Evolutionary conservation across 768 basidiomycete species (phyloP), one percentile per base, ranked within the genome.

Genomic region (Candolleomyces eurysporus): DNA sequence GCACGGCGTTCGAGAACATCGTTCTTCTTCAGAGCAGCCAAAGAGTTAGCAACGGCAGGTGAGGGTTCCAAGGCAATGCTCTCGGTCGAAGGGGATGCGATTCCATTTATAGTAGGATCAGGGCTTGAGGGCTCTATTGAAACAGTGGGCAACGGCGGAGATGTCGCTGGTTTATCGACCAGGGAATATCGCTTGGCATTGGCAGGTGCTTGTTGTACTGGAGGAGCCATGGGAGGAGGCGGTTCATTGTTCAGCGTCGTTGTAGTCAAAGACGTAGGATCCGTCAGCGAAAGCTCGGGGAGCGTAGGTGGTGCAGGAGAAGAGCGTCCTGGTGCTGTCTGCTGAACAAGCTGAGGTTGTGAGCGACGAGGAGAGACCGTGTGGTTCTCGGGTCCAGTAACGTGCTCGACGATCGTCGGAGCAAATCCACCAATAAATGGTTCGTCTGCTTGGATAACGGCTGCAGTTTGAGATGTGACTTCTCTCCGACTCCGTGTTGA

Each of bases 1-100:
- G 96, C 96, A 50, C 96, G 83, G 21, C 96, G 86, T 67, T 95
- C 93, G 43, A 98, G 82, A 0, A 87, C 83, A 65, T 96, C 94
- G 55, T 85, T 88, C 67, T 90, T 87, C 74, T 96, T 90, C 50
- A 99, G 80, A 8, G 94, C 94, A 7, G 92, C 94, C 10, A 98
- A 82, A 5, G 92, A 90, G 68, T 85, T 85, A 56, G 90, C 91
- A 26, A 92, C 85, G 0, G 84, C 89, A 42, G 90, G 88, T 13
- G 77, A 72, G 30, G 75, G 70, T 22, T 77, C 75, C 13, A 73
- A 17, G n/a, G 63, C 61, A 57, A 70, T 65, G 11, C 67, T 67
- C 43, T 70, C 68, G 1, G 69, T 63, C 21, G 70, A 65, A 32
- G 68, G 67, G 70, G 72, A 32, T 22, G 66, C 69, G 30, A 57